Base-by-base conservation (phyloP, 192 early-diverging fungal genomes). In the Spinellus fusiger region DNA sequence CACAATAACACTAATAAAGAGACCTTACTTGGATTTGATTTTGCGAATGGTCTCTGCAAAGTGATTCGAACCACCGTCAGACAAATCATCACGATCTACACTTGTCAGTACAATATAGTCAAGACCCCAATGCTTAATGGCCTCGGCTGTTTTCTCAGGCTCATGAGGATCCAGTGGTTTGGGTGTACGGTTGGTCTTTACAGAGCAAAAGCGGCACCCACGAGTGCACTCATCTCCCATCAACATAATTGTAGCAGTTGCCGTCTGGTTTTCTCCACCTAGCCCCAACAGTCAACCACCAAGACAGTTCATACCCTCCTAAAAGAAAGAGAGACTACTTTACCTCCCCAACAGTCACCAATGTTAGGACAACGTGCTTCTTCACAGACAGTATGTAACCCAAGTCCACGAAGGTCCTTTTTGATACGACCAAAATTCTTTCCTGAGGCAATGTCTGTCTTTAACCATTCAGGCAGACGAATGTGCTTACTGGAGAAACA, bases 181-280 rank as follows among this genome's bases (percentile, higher is more conserved):
- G 5, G 96, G 96, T 1, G 70, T 74, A 61, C 85, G 83, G 75
- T 84, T 95, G 44, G 96, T 98, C 77, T 98, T 98, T 32, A 98
- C 96, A 15, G 94, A 92, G 65, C 96, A 98, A 81, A 98, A 98
- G 44, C 96, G 80, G 75, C 96, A 98, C 0, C 94, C 96, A 56
- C 96, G 84, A 5, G 96, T 98, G 75, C 96, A 98, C 70, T 93
- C 92, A 66, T 95, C 93, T 54, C 96, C 96, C 93, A 98, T 96
- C 65, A 98, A 81, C 92, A 95, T 98, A 58, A 98, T 96, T 7
- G 96, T 98, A 0, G 96, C 96, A 2, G 96, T 98, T 2, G 96
- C 94, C 20, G 93, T 96, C 38, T 89, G 82, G 69, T 91, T 86
- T 71, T 95, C 91, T 57, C 93, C 93, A 6, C 70, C 60, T 51